phyloP scores from a whole-genome alignment of 345 rosid species.

The Anacardium occidentale region DNA sequence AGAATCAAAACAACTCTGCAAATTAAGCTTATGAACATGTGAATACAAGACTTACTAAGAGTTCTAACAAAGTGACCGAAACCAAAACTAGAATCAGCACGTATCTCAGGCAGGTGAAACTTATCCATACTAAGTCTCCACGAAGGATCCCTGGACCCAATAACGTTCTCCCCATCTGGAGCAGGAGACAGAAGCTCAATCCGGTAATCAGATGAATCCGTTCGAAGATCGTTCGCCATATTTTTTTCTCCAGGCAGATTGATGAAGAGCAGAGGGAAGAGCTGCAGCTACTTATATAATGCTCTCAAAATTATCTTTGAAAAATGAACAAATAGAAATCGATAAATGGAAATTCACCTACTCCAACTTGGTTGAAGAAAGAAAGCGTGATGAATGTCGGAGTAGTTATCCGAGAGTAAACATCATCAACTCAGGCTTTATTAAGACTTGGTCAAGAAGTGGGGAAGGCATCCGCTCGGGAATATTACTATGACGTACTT shows the following conservation, averaged over 20 bases:
- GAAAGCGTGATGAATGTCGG: slow-evolving; percentile 26
- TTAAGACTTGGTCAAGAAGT: background rate
- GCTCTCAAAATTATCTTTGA: background rate
- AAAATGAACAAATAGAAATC: background rate
- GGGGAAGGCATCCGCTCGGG: slow-evolving; percentile 22
- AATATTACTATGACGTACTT: background rate
- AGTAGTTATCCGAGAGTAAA: background rate
- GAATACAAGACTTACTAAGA: slow-evolving; percentile 23
- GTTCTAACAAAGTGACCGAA: slow-evolving; percentile 12
- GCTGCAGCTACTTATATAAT: slow-evolving; percentile 1
- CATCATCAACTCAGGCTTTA: slow-evolving; percentile 6
- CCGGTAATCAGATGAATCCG: slow-evolving; percentile 40
- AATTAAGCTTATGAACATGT: background rate
- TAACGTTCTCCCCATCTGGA: slow-evolving; percentile 19
- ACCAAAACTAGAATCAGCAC: slow-evolving; percentile 19
- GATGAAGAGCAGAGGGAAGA: background rate
- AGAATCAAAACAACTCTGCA: background rate
- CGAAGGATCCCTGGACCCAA: slow-evolving; percentile 25
- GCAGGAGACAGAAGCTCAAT: slow-evolving; percentile 51
- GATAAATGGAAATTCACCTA: slow-evolving; percentile 3
- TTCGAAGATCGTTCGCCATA: slow-evolving; percentile 29
- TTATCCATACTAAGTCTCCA: slow-evolving; percentile 50
- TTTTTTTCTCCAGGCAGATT: background rate
- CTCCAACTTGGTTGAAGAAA: slow-evolving; percentile 7
- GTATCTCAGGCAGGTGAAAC: slow-evolving; percentile 35